Conservation (phyloP, 2,329 filamentous ascomycete species). For the Lomentospora prolificans region DNA sequence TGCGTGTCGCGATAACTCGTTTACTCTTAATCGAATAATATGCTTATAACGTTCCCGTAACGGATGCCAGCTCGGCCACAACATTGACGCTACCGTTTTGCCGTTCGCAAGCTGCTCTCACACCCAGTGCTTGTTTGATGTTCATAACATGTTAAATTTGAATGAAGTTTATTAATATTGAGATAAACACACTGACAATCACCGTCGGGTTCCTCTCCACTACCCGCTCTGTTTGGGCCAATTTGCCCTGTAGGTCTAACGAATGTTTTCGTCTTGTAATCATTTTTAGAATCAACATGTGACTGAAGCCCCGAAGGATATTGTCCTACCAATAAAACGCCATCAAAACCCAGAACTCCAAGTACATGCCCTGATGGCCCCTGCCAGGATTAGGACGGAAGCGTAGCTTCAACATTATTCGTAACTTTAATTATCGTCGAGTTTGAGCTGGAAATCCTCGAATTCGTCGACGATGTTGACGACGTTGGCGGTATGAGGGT, state of each 20-base stretch:
- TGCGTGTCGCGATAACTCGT: too few species aligned
- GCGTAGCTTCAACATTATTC: too few species aligned
- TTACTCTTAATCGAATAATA: too few species aligned
- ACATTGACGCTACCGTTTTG: not conserved
- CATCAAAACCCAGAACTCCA: not conserved
- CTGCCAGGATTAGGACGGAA: too few species aligned
- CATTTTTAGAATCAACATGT: not conserved
- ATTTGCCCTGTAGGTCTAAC: not conserved
- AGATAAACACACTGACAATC: not conserved
- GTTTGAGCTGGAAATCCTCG: slow-evolving; percentile 42
- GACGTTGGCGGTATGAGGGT: slow-evolving; percentile 17
- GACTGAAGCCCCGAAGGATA: not conserved
- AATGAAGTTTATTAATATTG: not conserved
- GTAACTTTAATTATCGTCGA: slow-evolving; percentile 1
- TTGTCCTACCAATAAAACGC: slow-evolving; percentile 1
- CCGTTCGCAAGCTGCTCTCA: too few species aligned
- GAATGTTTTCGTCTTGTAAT: not conserved
- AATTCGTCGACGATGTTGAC: slow-evolving; percentile 38
- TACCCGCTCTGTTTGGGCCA: not conserved
- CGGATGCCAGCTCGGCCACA: too few species aligned
- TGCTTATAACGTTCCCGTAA: too few species aligned
- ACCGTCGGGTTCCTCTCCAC: not conserved
- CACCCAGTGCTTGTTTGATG: not conserved
- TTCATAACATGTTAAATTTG: not conserved
- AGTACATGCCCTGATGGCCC: too few species aligned